phyloP scores from a whole-genome alignment of 352 stramenopile species.

The Peronospora tabacina region DNA sequence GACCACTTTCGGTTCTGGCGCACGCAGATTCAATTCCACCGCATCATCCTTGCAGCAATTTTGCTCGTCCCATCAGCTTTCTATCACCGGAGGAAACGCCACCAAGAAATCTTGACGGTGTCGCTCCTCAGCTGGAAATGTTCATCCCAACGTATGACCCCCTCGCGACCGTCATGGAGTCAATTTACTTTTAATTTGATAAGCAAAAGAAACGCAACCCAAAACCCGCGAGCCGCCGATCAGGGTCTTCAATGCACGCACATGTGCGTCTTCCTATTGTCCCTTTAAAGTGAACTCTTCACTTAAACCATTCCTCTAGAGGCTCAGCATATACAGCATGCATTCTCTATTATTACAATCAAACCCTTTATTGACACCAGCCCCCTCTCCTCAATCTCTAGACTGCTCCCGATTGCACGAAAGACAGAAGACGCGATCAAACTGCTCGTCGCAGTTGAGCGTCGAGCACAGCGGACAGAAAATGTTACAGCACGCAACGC shows the following conservation, averaged over 20 bases:
- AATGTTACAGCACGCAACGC: slow-evolving; percentile 36
- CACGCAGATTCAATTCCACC: background rate
- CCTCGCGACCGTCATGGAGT: slow-evolving; percentile 22
- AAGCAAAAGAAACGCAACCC: slow-evolving; percentile 1
- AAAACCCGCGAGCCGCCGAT: background rate
- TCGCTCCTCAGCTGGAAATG: slow-evolving; percentile 1
- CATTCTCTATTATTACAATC: slow-evolving; percentile 30
- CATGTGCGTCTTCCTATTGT: slow-evolving; percentile 43
- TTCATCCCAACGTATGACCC: slow-evolving; percentile 12
- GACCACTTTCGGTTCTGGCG: background rate
- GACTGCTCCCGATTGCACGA: slow-evolving; percentile 50
- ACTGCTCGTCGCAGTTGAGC: slow-evolving; percentile 76
- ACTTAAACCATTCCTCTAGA: too few species aligned
- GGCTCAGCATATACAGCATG: slow-evolving; percentile 2
- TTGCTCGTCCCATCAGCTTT: background rate
- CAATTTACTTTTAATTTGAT: slow-evolving; percentile 33
- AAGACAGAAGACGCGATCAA: slow-evolving; percentile 73
- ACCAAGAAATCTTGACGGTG: background rate
- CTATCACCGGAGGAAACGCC: background rate
- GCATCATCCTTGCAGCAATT: slow-evolving; percentile 4
- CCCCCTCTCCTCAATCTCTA: slow-evolving; percentile 5
- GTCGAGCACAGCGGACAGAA: slow-evolving; percentile 82
- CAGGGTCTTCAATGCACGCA: slow-evolving; percentile 42
- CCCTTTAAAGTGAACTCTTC: too few species aligned
- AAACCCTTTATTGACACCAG: slow-evolving; percentile 1